Evolutionary conservation across 2,329 filamentous ascomycete genomes (phyloP), one percentile per base, ranked within the genome.

Genomic region (Alternaria viburni): DNA sequence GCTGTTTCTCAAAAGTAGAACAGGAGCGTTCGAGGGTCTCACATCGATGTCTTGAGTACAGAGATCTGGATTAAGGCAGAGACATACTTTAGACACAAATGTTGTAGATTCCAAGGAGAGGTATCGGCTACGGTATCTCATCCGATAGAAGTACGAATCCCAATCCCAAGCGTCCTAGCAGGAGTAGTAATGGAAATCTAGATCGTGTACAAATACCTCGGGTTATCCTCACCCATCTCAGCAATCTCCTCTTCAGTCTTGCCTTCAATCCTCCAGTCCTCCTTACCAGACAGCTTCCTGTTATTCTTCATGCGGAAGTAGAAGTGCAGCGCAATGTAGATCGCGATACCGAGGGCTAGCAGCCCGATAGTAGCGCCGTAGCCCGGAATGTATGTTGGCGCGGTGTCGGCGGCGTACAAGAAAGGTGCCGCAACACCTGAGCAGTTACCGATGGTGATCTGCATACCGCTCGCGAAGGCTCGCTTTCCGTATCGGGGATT

Each of bases 361-460:
- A 74, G 44, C 4, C 64, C 73, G 36, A 74, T 72, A 0, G 69
- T 74, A 15, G 69, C 71, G 19, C 70, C 65, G 13, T 75, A 74
- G 9, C 73, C 71, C 19, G 71, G 66, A 8, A 54, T 63, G 23
- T 69, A 74, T 6, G 52, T 63, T 12, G 70, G 71, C 26, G 61
- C 58, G 12, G 65, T 58, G 2, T 54, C 56, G 4, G 50, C 54
- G n/a, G 54, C 64, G 63, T 67, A 74, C n/a, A 75, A 21, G 59
- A 73, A 75, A 3, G 73, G 73, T 8, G 73, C 65, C 28, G 61
- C 69, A 21, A 74, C 69, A 21, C 77, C 82, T 81, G 70, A 68
- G 13, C 66, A 64, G 19, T 84, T 73, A 32, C 70, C 68, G 19
- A 73, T 71, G 6, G 69, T 81, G 47, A 87, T 78, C 26, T 72